Conservation (phyloP, 2,329 filamentous ascomycete genomes). For the Dactylellina leptospora region DNA sequence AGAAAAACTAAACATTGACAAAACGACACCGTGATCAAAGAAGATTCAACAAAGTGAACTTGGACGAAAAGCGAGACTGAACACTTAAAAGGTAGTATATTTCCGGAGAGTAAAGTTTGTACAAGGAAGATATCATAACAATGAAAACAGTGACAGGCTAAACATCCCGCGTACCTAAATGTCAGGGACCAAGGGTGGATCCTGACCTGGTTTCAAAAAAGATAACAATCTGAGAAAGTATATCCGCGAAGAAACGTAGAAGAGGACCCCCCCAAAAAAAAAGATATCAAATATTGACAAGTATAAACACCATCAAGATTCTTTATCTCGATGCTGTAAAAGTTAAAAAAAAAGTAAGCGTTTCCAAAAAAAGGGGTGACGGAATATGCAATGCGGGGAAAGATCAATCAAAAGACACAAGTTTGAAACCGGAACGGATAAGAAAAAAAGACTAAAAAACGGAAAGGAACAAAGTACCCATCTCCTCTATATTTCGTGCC, state of each 20-base stretch:
- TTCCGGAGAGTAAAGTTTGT: conserved; percentile 30
- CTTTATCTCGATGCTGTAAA: not conserved
- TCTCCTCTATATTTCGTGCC: conserved; percentile 49
- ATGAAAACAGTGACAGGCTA: not conserved
- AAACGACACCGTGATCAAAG: conserved; percentile 20
- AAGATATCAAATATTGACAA: conserved; percentile 26
- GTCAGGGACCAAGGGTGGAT: not conserved
- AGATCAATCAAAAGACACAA: conserved; percentile 1
- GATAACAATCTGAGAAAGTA: not conserved
- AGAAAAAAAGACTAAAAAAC: not conserved
- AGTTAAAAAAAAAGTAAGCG: not conserved
- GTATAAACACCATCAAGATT: not conserved
- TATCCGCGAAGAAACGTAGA: not conserved
- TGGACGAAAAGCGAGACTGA: no score
- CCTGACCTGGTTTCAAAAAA: not conserved
- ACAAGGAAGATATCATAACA: conserved; percentile 23
- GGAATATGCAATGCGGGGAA: conserved; percentile 14
- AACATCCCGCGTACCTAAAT: not conserved
- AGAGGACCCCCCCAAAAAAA: not conserved
- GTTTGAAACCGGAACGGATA: conserved; percentile 20
- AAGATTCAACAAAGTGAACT: conserved; percentile 26
- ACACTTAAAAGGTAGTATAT: conserved; percentile 46
- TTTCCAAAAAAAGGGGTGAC: conserved; percentile 3
- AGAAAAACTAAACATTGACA: conserved; percentile 1
- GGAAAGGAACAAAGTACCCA: conserved; percentile 27